Conservation (phyloP, 148 eudicot species). For the Camellia japonica region DNA sequence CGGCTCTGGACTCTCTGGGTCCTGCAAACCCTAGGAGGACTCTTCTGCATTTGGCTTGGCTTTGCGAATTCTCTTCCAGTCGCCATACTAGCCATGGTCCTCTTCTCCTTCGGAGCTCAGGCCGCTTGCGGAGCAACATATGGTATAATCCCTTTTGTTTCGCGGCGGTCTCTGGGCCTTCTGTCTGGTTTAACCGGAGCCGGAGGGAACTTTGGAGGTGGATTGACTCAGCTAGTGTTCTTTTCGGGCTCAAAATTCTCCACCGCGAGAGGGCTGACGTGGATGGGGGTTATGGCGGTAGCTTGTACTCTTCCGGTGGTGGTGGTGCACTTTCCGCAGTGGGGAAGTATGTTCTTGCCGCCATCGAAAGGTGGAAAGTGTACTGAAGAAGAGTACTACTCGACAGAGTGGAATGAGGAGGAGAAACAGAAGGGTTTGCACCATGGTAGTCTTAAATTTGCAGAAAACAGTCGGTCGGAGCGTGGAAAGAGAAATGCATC, state of each 20-base stretch:
- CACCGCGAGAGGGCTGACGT: conserved; percentile 26
- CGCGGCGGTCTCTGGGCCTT: conserved; percentile 43
- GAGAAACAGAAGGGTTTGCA: conserved; percentile 51
- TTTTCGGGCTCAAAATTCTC: conserved; percentile 25
- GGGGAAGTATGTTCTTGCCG: conserved; percentile 58
- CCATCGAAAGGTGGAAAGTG: conserved; percentile 11
- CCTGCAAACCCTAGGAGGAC: conserved; percentile 69
- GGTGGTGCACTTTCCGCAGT: conserved; percentile 53
- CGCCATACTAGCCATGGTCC: conserved; percentile 32
- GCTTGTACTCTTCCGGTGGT: conserved; percentile 46
- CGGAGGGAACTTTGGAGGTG: conserved; percentile 53
- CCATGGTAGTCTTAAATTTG: conserved; percentile 49
- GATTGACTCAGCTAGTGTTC: conserved; percentile 48
- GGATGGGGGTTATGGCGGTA: conserved; percentile 51
- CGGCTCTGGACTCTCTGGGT: conserved; percentile 77
- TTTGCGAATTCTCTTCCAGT: conserved; percentile 27
- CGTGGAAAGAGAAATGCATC: conserved; percentile 29
- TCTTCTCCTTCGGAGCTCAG: conserved; percentile 52
- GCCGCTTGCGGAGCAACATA: conserved; percentile 62
- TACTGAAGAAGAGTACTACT: conserved; percentile 41
- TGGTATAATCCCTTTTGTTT: conserved; percentile 55
- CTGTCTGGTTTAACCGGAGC: conserved; percentile 56
- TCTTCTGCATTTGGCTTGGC: conserved; percentile 61
- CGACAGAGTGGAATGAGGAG: conserved; percentile 39
- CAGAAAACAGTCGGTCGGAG: conserved; percentile 39